phyloP scores from a whole-genome alignment of 768 basidiomycete species.

The Lactarius hengduanensis region DNA sequence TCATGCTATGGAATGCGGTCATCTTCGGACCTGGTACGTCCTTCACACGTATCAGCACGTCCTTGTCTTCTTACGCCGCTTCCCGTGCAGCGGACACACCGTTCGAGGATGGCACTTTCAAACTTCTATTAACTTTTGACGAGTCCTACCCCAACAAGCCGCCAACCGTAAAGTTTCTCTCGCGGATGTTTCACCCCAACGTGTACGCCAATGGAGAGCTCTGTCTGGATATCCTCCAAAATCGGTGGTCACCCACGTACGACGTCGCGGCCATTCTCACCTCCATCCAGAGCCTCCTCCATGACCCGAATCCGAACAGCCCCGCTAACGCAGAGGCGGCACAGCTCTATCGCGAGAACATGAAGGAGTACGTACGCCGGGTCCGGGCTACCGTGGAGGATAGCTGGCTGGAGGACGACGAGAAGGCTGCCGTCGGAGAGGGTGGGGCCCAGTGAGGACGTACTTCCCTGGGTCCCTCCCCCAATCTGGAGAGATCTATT shows the following conservation, averaged over 20 bases:
- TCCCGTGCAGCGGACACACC: conserved; percentile 82
- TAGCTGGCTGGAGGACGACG: conserved; percentile 85
- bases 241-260: conserved; percentile 98
- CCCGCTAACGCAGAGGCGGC: conserved; percentile 98
- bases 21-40: conserved; percentile 94
- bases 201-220: conserved; percentile 98
- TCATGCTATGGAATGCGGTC: conserved; percentile 99
- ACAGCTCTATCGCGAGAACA: conserved; percentile 93
- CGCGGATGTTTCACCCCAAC: conserved; percentile 98
- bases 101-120: conserved; percentile 99
- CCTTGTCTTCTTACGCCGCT: conserved; percentile 4
- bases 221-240: conserved; percentile 97
- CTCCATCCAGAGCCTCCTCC: conserved; percentile 90
- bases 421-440: conserved; percentile 58
- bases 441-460: conserved; percentile 30
- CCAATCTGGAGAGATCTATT: background rate
- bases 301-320: conserved; percentile 98
- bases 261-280: conserved; percentile 98
- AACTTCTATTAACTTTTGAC: conserved; percentile 91
- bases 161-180: conserved; percentile 95
- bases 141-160: conserved; percentile 99
- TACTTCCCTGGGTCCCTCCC: conserved; percentile 4
- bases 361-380: conserved; percentile 95
- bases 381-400: conserved; percentile 94
- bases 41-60: background rate